Conservation (phyloP, 495 filamentous ascomycete species). For the Aspergillus baeticus region DNA sequence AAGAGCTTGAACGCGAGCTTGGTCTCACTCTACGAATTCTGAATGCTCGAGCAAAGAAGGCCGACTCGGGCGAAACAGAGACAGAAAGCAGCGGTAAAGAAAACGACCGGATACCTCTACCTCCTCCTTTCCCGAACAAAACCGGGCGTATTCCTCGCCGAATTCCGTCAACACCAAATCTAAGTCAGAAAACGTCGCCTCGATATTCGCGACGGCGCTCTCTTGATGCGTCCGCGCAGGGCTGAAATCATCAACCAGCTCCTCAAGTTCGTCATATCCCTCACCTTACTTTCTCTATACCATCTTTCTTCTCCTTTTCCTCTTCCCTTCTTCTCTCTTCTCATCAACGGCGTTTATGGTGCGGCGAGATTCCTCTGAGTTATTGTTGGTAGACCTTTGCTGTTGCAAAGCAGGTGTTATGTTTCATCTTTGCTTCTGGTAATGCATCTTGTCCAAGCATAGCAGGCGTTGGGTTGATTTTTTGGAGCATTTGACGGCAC, state of each 20-base stretch:
- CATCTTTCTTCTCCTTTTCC: background rate
- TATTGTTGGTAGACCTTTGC: constrained; percentile 7
- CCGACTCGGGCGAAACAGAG: constrained; percentile 37
- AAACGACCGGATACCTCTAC: constrained; percentile 30
- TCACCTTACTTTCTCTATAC: constrained; percentile 1
- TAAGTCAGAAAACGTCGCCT: constrained; percentile 27
- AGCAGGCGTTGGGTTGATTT: constrained; percentile 19
- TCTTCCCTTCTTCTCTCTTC: constrained; percentile 6
- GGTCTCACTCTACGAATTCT: constrained; percentile 70
- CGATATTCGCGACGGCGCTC: constrained; percentile 32
- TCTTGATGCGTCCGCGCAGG: constrained; percentile 28
- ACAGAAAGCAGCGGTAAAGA: constrained; percentile 49
- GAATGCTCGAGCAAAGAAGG: constrained; percentile 44
- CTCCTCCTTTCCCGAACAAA: constrained; percentile 21
- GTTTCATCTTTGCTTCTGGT: background rate
- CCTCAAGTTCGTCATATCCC: background rate
- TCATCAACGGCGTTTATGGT: background rate
- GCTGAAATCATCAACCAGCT: background rate
- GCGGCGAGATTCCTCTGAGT: background rate
- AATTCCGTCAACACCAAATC: constrained; percentile 38
- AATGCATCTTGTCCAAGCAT: constrained; percentile 15
- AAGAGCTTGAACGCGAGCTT: constrained; percentile 79
- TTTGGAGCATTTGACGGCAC: background rate
- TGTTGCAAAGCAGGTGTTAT: constrained; percentile 9
- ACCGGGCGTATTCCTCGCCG: constrained; percentile 28